A percentile compares a stretch with the other conserved stretches of the same genome.
Evolutionary conservation across 1,284 basidiomycete species (phyloP).

Genomic region (Gymnopus androsaceus): DNA sequence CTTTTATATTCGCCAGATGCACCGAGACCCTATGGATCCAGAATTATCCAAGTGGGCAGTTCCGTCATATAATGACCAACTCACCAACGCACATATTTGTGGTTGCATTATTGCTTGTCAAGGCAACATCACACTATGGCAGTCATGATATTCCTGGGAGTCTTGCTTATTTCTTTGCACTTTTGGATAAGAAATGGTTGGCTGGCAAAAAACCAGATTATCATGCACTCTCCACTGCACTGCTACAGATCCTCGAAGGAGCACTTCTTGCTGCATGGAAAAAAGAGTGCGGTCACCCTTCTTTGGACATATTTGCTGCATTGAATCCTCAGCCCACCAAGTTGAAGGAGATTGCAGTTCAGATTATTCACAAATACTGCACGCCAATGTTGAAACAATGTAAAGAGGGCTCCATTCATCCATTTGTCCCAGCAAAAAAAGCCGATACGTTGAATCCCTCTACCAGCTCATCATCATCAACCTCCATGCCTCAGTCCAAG

Average conservation of each 20-base stretch:
- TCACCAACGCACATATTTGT: slow-evolving; percentile 27
- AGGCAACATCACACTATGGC: slow-evolving; percentile 25
- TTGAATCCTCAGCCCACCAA: background rate
- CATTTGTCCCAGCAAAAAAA: background rate
- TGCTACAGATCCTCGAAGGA: slow-evolving; percentile 22
- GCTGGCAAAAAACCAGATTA: slow-evolving; percentile 26
- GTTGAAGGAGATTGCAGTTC: background rate
- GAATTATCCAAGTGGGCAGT: slow-evolving; percentile 17
- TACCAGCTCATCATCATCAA: too few species aligned
- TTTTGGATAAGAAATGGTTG: slow-evolving; percentile 24
- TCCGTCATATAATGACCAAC: slow-evolving; percentile 26
- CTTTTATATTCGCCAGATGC: slow-evolving; percentile 5
- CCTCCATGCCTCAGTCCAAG: too few species aligned
- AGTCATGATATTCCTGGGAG: slow-evolving; percentile 13
- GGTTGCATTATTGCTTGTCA: background rate
- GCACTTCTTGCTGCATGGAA: slow-evolving; percentile 15
- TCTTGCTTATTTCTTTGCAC: slow-evolving; percentile 21
- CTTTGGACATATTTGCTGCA: slow-evolving; percentile 16
- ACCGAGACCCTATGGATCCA: background rate
- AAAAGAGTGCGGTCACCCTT: background rate
- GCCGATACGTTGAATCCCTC: background rate
- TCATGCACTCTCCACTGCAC: slow-evolving; percentile 21
- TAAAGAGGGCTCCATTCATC: background rate
- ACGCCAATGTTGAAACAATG: background rate
- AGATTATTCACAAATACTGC: background rate